Evolutionary conservation across 306 rosid species (phyloP), one percentile per base, ranked within the genome.

Genomic region (Pueraria montana): DNA sequence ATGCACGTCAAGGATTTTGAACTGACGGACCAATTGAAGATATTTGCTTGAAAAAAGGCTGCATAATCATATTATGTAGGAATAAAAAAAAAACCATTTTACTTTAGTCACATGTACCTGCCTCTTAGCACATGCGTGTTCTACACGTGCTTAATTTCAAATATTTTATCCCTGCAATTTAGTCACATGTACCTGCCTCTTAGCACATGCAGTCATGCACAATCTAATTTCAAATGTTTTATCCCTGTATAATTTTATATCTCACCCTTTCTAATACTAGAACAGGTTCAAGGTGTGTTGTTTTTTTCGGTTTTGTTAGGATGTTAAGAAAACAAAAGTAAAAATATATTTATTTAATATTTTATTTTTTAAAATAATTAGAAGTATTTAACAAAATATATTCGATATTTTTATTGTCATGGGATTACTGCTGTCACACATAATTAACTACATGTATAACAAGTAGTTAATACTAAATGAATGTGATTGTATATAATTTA

Each of bases 131-230:
- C 64, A 61, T 61, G 66, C 36, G 10, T 61, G 3, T 58, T 58
- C 16, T 6, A 62, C 20, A 62, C 8, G 11, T 27, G 43, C 32
- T 27, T 30, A 14, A 30, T 30, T 14, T 30, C 69, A 62, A 62
- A 13, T 62, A 62, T 14, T 16, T 6, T 6, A 14, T 62, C 53
- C 32, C 34, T 64, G 59, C 46, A 16, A 17, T 32, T 34, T 40
- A 66, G 27, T 36, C 52, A 82, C 80, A 70, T 63, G 63, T 78
- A 77, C 17, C 12, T 38, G 43, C 67, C 48, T 70, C 36, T 26
- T 4, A 62, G 16, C 18, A 49, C 67, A 49, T n/a, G n/a, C n/a
- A n/a, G n/a, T n/a, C 34, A 30, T 77, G 76, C 83, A 46, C 24
- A 71, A 50, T 38, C 30, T 62, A 71, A 8, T 36, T 40, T 20